Percentiles rank a stretch among this genome's conserved stretches.
Evolutionary conservation across 805 yeast species (phyloP).

Genomic region (Huiozyma naganishii): DNA sequence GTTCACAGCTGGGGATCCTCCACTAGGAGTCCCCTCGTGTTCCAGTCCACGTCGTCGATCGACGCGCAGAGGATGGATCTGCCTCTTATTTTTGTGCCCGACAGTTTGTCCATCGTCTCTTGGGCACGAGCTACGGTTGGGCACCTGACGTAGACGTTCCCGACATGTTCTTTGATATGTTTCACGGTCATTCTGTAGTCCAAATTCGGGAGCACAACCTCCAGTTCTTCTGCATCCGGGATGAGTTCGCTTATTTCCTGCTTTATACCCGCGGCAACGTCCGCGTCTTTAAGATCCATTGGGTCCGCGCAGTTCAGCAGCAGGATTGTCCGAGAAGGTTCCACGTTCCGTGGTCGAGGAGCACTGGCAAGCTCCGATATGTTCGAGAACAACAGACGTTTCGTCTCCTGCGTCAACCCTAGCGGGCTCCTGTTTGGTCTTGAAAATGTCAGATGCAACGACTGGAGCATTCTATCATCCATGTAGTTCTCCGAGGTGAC

Average conservation of each 20-base stretch:
- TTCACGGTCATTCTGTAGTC: conserved; percentile 36
- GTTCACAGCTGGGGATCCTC: not conserved
- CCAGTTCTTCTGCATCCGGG: conserved; percentile 36
- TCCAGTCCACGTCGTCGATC: conserved; percentile 49
- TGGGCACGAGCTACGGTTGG: conserved; percentile 39
- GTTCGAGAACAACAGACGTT: conserved; percentile 26
- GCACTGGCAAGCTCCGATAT: conserved; percentile 28
- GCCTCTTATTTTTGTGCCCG: conserved; percentile 59
- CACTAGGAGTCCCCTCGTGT: conserved; percentile 22
- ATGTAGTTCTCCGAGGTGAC: not conserved
- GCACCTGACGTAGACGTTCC: conserved; percentile 64
- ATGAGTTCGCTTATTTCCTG: conserved; percentile 35
- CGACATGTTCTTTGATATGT: conserved; percentile 46
- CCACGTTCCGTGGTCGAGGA: too few species aligned
- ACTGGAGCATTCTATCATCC: not conserved
- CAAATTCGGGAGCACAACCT: conserved; percentile 47
- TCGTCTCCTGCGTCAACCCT: conserved; percentile 10
- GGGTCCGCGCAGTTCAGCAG: conserved; percentile 56
- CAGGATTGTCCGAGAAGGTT: conserved; percentile 42
- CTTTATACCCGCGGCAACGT: conserved; percentile 37
- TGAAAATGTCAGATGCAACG: conserved; percentile 5
- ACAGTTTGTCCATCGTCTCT: conserved; percentile 43
- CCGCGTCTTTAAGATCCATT: conserved; percentile 47
- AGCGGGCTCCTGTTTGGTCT: conserved; percentile 14
- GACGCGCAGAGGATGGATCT: conserved; percentile 59